phyloP scores from a whole-genome alignment of 2,329 filamentous ascomycete species.

The Alternaria triticimaculans region DNA sequence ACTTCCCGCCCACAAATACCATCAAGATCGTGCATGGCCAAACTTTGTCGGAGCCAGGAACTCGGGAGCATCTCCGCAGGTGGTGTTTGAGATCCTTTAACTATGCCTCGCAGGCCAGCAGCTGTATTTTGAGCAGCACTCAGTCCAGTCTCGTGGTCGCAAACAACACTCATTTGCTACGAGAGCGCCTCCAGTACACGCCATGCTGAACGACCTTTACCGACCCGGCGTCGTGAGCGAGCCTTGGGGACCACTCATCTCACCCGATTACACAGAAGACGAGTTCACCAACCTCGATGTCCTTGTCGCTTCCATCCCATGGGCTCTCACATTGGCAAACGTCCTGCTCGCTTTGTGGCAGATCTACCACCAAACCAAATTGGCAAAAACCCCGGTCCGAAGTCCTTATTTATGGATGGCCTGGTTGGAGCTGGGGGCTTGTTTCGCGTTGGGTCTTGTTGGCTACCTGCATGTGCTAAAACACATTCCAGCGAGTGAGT shows the following conservation, averaged over 20 bases:
- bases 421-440: neutral
- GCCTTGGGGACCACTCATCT: neutral
- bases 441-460: neutral
- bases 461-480: neutral
- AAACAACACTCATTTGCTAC: neutral
- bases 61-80: neutral
- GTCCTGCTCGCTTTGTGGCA: neutral
- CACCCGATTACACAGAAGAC: neutral
- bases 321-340: neutral
- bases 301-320: neutral
- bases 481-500: neutral
- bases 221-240: neutral
- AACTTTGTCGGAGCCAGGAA: neutral
- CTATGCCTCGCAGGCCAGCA: neutral
- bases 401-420: neutral
- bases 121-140: neutral
- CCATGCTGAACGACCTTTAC: neutral
- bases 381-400: neutral
- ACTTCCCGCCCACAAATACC: neutral
- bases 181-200: neutral
- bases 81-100: neutral
- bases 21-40: neutral
- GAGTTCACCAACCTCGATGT: neutral
- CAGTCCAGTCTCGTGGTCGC: neutral
- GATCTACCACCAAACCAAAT: neutral